Evolutionary conservation across 495 filamentous ascomycete species (phyloP).

Genomic region (Penicillium cosmopolitanum): DNA sequence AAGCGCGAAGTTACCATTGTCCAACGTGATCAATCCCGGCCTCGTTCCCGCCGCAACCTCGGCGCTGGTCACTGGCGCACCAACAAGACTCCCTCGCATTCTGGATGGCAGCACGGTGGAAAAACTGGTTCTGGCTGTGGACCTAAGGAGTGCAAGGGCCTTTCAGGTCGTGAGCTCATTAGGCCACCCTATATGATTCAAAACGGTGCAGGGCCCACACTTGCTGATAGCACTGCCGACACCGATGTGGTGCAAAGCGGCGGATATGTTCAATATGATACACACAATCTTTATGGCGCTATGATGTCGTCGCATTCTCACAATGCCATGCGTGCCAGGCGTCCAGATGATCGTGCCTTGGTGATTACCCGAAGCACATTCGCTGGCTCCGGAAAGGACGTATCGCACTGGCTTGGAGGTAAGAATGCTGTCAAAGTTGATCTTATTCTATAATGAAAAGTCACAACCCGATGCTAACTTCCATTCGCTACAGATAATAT

Average conservation of each 20-base stretch:
- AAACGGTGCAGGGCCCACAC: constrained; percentile 18
- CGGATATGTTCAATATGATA: constrained; percentile 26
- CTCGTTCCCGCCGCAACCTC: constrained; percentile 16
- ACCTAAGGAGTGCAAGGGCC: constrained; percentile 17
- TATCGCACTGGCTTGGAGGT: constrained; percentile 71
- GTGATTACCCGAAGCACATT: constrained; percentile 79
- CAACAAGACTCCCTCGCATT: not conserved
- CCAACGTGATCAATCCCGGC: not conserved
- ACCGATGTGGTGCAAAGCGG: constrained; percentile 21
- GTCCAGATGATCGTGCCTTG: constrained; percentile 59
- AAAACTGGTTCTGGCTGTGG: constrained; percentile 17
- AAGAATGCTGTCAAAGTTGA: not conserved
- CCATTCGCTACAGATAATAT: constrained; percentile 10
- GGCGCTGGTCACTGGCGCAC: constrained; percentile 25
- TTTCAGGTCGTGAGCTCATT: constrained; percentile 18
- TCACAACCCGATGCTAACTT: not conserved
- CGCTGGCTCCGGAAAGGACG: constrained; percentile 67
- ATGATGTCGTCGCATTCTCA: constrained; percentile 15
- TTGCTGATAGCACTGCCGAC: constrained; percentile 16
- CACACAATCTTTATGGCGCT: constrained; percentile 28
- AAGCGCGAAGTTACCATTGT: constrained; percentile 10
- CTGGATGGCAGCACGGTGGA: constrained; percentile 15
- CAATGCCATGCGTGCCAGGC: constrained; percentile 19
- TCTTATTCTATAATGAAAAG: too few species aligned
- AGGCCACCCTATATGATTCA: constrained; percentile 25